phyloP scores from a whole-genome alignment of 1,139 yeast species.

The Saccharomycopsis crataegensis region DNA sequence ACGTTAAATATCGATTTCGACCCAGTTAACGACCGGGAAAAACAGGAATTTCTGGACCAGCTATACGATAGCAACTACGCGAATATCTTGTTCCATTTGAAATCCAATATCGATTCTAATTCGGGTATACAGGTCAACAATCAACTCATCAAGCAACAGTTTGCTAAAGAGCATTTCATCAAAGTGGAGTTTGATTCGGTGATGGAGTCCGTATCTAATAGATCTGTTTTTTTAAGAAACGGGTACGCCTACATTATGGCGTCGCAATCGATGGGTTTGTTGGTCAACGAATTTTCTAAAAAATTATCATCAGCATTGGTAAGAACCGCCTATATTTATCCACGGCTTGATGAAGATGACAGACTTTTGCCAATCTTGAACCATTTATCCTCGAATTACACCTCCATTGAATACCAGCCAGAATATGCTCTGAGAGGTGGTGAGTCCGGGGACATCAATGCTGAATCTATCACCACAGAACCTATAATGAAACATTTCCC shows the following conservation, averaged over 20 bases:
- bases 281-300: slow-evolving; percentile 56
- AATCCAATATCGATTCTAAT: slow-evolving; percentile 12
- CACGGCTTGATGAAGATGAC: slow-evolving; percentile 88
- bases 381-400: slow-evolving; percentile 70
- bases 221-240: slow-evolving; percentile 55
- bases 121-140: slow-evolving; percentile 14
- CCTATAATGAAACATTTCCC: slow-evolving; percentile 66
- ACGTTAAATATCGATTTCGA: slow-evolving; percentile 64
- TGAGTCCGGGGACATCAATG: slow-evolving; percentile 44
- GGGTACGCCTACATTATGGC: slow-evolving; percentile 87
- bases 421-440: slow-evolving; percentile 25
- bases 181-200: slow-evolving; percentile 51
- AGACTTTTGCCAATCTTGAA: slow-evolving; percentile 75
- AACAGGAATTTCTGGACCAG: slow-evolving; percentile 39
- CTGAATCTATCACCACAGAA: slow-evolving; percentile 51
- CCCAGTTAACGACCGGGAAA: slow-evolving; percentile 58
- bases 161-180: slow-evolving; percentile 14
- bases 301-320: slow-evolving; percentile 47
- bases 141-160: slow-evolving; percentile 15
- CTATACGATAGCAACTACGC: slow-evolving; percentile 40
- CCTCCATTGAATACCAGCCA: slow-evolving; percentile 45
- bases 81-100: slow-evolving; percentile 15
- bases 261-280: slow-evolving; percentile 62
- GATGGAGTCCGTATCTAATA: slow-evolving; percentile 59
- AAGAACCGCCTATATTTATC: slow-evolving; percentile 69